Evolutionary conservation across 768 basidiomycete genomes (phyloP).

Genomic region (Lentinula aciculospora): DNA sequence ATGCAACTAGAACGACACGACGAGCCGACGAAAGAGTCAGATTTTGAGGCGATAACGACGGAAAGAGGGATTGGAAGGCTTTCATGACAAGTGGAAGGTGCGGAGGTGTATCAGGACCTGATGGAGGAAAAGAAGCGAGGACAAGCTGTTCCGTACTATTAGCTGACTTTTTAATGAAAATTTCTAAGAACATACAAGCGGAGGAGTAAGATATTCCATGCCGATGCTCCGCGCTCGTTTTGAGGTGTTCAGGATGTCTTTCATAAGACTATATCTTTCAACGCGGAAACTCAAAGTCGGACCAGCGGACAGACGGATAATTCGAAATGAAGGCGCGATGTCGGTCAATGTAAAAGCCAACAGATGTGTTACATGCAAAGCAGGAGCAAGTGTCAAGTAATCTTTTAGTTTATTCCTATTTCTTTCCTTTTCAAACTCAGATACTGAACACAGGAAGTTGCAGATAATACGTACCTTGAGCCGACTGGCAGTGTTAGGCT

Average conservation of each 20-base stretch:
- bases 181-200: constrained; percentile 48
- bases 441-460: constrained; percentile 8
- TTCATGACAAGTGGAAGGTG: constrained; percentile 92
- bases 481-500: constrained; percentile 93
- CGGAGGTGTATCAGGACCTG: constrained; percentile 67
- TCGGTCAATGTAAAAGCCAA: constrained; percentile 88
- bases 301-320: constrained; percentile 82
- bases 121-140: constrained; percentile 79
- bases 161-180: background rate
- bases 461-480: constrained; percentile 55
- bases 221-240: constrained; percentile 70
- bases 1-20: constrained; percentile 88
- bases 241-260: constrained; percentile 67
- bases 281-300: constrained; percentile 93
- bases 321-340: constrained; percentile 78
- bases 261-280: constrained; percentile 88
- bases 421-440: constrained; percentile 61
- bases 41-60: constrained; percentile 79
- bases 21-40: constrained; percentile 85
- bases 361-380: constrained; percentile 86
- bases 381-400: constrained; percentile 87
- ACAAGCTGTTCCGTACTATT: constrained; percentile 59
- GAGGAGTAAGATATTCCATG: constrained; percentile 87
- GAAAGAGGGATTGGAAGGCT: constrained; percentile 94
- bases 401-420: constrained; percentile 89